Percentiles rank a stretch among this genome's conserved stretches.
Evolutionary conservation across 2,329 filamentous ascomycete genomes (phyloP).

Genomic region (Ophiostoma sp.): DNA sequence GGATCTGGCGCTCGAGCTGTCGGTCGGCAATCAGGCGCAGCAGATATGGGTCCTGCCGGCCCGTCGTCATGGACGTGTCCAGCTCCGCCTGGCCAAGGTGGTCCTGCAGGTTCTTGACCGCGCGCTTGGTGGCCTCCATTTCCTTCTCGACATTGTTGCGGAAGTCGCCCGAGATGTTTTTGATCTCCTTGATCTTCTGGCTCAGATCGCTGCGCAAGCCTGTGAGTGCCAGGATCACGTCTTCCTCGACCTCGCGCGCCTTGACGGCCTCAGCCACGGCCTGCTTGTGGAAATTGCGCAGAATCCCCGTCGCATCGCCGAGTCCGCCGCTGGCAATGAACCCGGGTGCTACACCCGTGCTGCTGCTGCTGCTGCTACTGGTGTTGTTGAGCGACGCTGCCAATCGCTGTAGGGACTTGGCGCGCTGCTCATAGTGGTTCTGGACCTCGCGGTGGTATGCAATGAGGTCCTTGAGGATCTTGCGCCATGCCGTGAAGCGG

Average conservation of each 20-base stretch:
- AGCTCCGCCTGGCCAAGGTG: conserved; percentile 71
- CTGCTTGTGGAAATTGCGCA: conserved; percentile 77
- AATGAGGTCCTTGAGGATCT: conserved; percentile 90
- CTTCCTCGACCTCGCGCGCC: conserved; percentile 81
- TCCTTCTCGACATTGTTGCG: conserved; percentile 96
- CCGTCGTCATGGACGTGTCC: conserved; percentile 67
- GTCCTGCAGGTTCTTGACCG: conserved; percentile 76
- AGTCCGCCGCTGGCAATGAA: conserved; percentile 81
- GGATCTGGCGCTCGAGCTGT: conserved; percentile 85
- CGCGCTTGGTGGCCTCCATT: conserved; percentile 75
- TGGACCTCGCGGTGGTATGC: conserved; percentile 91
- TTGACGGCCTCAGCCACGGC: conserved; percentile 77
- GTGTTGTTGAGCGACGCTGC: conserved; percentile 81
- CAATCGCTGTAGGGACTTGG: conserved; percentile 76
- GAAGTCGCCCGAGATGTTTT: conserved; percentile 86
- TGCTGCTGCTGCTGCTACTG: conserved; percentile 38
- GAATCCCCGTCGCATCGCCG: conserved; percentile 74
- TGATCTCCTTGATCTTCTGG: conserved; percentile 98
- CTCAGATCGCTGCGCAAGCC: conserved; percentile 81
- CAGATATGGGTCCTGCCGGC: conserved; percentile 89
- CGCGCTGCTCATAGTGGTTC: conserved; percentile 75
- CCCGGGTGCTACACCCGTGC: conserved; percentile 48
- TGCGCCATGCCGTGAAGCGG: conserved; percentile 93
- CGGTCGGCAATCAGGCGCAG: conserved; percentile 79
- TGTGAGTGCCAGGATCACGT: conserved; percentile 82